Percentiles rank a stretch among this genome's conserved stretches.
Conservation (phyloP, 192 early-diverging fungal species). For the Linderina pennispora region DNA sequence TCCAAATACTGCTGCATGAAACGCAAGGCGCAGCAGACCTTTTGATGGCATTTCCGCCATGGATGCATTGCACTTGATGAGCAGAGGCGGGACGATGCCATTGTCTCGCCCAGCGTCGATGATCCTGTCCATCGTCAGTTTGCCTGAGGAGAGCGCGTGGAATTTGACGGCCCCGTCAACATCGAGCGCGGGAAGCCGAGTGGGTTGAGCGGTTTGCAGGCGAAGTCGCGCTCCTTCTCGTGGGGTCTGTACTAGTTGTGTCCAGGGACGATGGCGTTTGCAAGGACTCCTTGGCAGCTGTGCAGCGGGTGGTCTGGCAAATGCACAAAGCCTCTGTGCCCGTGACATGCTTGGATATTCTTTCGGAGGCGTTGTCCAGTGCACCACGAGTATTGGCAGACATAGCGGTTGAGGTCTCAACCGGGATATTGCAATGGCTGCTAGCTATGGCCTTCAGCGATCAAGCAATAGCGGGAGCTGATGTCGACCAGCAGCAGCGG, state of each 20-base stretch:
- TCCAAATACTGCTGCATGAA: constrained; percentile 23
- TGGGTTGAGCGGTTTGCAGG: neutral
- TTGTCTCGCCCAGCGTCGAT: constrained; percentile 16
- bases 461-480: neutral
- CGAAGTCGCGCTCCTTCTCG: neutral
- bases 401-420: constrained; percentile 3
- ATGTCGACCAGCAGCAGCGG: neutral
- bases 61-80: no score
- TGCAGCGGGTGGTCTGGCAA: no score
- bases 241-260: no score
- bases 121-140: constrained; percentile 29
- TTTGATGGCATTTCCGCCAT: no score
- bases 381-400: neutral
- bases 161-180: constrained; percentile 7
- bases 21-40: constrained; percentile 27
- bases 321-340: no score
- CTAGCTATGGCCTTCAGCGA: constrained; percentile 3
- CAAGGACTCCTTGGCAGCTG: constrained; percentile 16
- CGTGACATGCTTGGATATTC: neutral
- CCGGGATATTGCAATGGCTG: constrained; percentile 9
- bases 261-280: no score
- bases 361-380: constrained; percentile 5
- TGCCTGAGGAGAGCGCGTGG: constrained; percentile 31
- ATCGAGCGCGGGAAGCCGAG: neutral
- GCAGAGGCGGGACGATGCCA: no score